phyloP scores from a whole-genome alignment of 306 rosid genomes.

The Castanea mollissima region DNA sequence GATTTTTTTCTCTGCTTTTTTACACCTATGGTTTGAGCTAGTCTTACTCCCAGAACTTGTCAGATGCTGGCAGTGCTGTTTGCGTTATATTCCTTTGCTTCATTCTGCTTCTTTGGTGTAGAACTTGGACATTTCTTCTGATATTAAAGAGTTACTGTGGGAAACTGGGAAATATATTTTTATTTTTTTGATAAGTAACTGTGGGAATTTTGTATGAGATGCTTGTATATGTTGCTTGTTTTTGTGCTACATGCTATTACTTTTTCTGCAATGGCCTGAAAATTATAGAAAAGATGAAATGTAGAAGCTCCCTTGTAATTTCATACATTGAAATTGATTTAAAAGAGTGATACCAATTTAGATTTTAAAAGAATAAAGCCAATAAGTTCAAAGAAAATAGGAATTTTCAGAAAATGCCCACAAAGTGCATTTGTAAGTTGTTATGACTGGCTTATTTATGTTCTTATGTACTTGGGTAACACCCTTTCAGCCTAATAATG shows the following conservation, averaged over 20 bases:
- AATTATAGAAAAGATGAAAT: background rate
- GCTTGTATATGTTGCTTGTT: background rate
- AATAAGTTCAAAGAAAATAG: background rate
- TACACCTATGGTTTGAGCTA: background rate
- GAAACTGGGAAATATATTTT: background rate
- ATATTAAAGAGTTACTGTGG: background rate
- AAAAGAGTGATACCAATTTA: background rate
- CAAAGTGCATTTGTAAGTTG: constrained; percentile 6
- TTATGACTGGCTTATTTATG: constrained; percentile 9
- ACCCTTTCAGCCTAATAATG: too few species aligned
- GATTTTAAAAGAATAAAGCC: background rate
- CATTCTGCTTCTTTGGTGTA: background rate
- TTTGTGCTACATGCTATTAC: background rate
- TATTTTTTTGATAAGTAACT: too few species aligned
- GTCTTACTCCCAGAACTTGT: background rate
- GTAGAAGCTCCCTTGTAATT: background rate
- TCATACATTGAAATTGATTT: background rate
- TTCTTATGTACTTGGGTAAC: background rate
- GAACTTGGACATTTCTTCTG: background rate
- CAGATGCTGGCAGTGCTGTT: background rate
- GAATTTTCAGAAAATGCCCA: constrained; percentile 6
- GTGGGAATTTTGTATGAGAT: background rate
- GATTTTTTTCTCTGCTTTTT: background rate
- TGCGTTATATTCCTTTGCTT: background rate
- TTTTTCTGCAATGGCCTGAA: background rate